A percentile compares a stretch with the other conserved stretches of the same genome.
Evolutionary conservation across 1,139 yeast genomes (phyloP).

Genomic region (Kodamaea arcana): DNA sequence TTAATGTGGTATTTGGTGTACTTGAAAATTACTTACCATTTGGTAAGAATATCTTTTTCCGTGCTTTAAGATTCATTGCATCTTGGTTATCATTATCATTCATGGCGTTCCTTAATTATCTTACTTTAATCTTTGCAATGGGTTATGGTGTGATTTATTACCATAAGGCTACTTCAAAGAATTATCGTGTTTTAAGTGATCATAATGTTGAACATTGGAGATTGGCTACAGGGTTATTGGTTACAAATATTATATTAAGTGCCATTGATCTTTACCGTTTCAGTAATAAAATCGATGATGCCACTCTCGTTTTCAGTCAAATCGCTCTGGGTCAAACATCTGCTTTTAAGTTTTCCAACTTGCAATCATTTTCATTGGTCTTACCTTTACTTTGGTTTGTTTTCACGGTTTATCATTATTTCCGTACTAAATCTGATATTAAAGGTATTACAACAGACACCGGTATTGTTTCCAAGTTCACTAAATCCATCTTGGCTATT

Average conservation of each 20-base stretch:
- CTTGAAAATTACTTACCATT: constrained; percentile 16
- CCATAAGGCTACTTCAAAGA: constrained; percentile 21
- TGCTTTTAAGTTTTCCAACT: not conserved
- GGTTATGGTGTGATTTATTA: constrained; percentile 39
- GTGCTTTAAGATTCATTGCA: not conserved
- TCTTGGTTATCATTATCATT: constrained; percentile 6
- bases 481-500: not conserved
- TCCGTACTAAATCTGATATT: not conserved
- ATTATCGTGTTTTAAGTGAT: constrained; percentile 19
- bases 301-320: not conserved
- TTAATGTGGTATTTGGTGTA: constrained; percentile 13
- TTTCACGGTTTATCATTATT: not conserved
- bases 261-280: not conserved
- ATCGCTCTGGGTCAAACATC: not conserved
- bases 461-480: not conserved
- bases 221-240: not conserved
- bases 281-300: not conserved
- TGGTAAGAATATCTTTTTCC: constrained; percentile 2
- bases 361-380: not conserved
- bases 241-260: not conserved
- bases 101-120: constrained; percentile 10
- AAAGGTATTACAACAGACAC: not conserved
- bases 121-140: constrained; percentile 31
- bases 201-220: not conserved
- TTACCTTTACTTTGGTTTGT: not conserved